phyloP scores from a whole-genome alignment of 2,329 filamentous ascomycete species.

The Pleurostoma richardsiae region DNA sequence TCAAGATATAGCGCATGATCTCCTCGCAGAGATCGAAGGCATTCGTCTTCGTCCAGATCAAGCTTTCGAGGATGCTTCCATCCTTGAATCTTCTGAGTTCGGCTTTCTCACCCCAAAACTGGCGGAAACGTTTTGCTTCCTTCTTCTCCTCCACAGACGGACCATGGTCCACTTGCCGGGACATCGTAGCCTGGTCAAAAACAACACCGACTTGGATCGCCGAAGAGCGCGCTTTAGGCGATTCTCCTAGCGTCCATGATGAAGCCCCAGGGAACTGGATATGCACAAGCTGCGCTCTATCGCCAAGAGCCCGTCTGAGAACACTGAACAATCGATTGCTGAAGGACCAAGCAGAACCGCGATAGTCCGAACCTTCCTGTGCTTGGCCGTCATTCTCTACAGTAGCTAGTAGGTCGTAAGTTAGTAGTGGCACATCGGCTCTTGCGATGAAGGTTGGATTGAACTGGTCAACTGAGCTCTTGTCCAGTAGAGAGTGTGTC shows the following conservation, averaged over 20 bases:
- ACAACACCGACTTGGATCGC: conserved; percentile 60
- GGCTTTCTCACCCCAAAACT: conserved; percentile 92
- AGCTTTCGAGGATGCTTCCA: conserved; percentile 85
- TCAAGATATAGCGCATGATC: conserved; percentile 68
- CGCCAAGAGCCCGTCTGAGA: conserved; percentile 66
- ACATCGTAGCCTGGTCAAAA: conserved; percentile 67
- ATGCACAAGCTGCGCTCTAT: conserved; percentile 67
- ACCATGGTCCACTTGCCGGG: conserved; percentile 79
- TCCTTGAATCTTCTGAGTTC: conserved; percentile 94
- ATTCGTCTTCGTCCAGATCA: conserved; percentile 72
- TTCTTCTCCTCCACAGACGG: conserved; percentile 81
- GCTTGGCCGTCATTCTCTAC: conserved; percentile 16
- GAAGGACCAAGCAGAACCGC: conserved; percentile 37
- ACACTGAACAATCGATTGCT: conserved; percentile 57
- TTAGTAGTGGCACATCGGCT: conserved; percentile 46
- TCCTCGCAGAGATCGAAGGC: conserved; percentile 69
- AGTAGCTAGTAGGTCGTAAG: conserved; percentile 45
- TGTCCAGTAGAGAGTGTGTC: conserved; percentile 70
- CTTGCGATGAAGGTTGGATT: conserved; percentile 75
- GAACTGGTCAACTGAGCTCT: conserved; percentile 73
- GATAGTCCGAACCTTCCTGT: conserved; percentile 22
- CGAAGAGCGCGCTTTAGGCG: conserved; percentile 17
- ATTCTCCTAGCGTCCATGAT: conserved; percentile 42
- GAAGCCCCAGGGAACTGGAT: conserved; percentile 35
- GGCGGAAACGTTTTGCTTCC: conserved; percentile 74